These are phyloP conservation scores for Collybia sp. DNA, from an alignment of 768 basidiomycete genomes.

Conservation along the genomic window DNA sequence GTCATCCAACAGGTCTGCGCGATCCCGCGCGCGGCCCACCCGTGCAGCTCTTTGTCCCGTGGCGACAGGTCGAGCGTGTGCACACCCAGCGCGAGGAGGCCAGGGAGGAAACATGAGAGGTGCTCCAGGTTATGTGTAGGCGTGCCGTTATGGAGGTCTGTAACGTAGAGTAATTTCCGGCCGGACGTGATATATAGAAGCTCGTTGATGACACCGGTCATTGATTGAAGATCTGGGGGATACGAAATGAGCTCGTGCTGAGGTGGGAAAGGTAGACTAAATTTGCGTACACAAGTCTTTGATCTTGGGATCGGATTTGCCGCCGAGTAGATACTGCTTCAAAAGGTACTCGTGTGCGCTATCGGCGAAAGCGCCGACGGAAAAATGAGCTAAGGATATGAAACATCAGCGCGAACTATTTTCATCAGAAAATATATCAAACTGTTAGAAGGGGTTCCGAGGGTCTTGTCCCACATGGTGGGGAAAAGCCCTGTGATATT, in stretches of 20 bases:
- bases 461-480: conserved; percentile 41
- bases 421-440: conserved; percentile 8
- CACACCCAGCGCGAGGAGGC: conserved; percentile 55
- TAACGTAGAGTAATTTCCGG: conserved; percentile 54
- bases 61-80: conserved; percentile 32
- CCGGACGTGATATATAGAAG: conserved; percentile 49
- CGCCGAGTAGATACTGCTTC: conserved; percentile 62
- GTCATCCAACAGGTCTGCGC: conserved; percentile 58
- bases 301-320: conserved; percentile 42
- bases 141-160: conserved; percentile 30
- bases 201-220: conserved; percentile 44
- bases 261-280: conserved; percentile 29
- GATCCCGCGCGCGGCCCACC: conserved; percentile 59
- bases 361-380: conserved; percentile 56
- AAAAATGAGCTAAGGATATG: conserved; percentile 30
- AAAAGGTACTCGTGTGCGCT: conserved; percentile 69
- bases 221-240: conserved; percentile 42
- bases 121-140: conserved; percentile 52
- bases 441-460: conserved; percentile 43
- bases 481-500: conserved; percentile 49
- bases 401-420: not conserved
- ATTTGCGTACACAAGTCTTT: conserved; percentile 51
- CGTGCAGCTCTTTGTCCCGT: conserved; percentile 38
- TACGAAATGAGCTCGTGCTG: conserved; percentile 22
- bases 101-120: conserved; percentile 62